Base-by-base conservation (phyloP, 805 yeast genomes). In the Wickerhamiella occidentalis region DNA sequence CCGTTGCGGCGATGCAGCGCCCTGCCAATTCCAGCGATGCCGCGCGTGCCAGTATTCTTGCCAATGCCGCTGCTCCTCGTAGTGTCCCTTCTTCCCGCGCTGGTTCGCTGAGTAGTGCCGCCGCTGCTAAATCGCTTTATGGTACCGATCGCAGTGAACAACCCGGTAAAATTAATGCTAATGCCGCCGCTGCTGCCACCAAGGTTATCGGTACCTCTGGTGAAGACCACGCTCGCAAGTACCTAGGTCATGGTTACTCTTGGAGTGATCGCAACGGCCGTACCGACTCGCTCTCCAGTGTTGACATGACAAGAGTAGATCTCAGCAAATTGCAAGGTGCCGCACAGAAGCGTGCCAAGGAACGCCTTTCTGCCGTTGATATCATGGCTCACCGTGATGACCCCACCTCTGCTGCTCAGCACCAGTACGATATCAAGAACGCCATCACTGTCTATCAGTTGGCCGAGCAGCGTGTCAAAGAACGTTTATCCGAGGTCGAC, bases 71-170 rank as follows among this genome's bases (percentile, higher is more conserved):
- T 44, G 38, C 21, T 17, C 55, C 60, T 37, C 59, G 64, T n/a
- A 73, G 64, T 40, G 68, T 52, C 50, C 52, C 55, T 52, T 59
- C 65, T 65, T 54, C 50, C 56, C 65, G 63, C 25, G 75, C 74
- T 1, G 38, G 37, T 45, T 80, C 80, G 25, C 82, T 80, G 26
- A 64, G 75, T 22, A 81, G 82, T 13, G 76, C 82, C 0, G 71
- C 74, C 47, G 64, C 63, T 37, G 64, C 64, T 44, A 57, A 58
- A 49, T 59, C 58, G 54, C 23, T 45, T 19, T 45, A 33, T 26
- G 29, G 25, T 18, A 47, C 51, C 43, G 52, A 19, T 29, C 42
- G 44, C 30, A 42, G 42, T 28, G 47, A 25, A 37, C 36, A 29
- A 35, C 47, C 46, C 42, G 41, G 2, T 35, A 41, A 18, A 26